Evolutionary conservation across 2,329 filamentous ascomycete genomes (phyloP).

Genomic region (Chaetomiaceae sp.): DNA sequence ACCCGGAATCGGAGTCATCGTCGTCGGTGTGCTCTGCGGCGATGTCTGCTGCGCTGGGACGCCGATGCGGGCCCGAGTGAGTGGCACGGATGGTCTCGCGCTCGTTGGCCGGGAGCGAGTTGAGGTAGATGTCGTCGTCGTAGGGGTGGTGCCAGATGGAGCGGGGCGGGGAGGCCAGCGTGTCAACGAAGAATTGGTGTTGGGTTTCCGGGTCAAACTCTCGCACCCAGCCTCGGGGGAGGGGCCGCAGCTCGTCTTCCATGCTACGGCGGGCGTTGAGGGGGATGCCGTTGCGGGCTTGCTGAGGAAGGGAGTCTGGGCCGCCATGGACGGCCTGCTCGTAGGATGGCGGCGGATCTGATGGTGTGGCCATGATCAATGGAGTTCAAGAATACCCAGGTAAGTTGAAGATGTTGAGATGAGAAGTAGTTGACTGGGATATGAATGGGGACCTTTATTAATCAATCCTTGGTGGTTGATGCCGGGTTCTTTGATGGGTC

Average conservation of each 20-base stretch:
- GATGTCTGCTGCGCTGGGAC: slow-evolving; percentile 36
- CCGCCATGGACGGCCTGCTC: slow-evolving; percentile 29
- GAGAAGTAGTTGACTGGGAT: too few species aligned
- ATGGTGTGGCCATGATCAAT: slow-evolving; percentile 5
- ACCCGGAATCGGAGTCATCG: not conserved
- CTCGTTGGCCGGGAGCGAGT: slow-evolving; percentile 44
- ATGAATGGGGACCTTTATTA: too few species aligned
- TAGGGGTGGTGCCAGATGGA: slow-evolving; percentile 60
- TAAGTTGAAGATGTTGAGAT: too few species aligned
- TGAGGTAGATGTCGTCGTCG: slow-evolving; percentile 53
- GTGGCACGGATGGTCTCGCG: slow-evolving; percentile 38
- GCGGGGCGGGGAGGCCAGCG: slow-evolving; percentile 47
- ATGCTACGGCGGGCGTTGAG: slow-evolving; percentile 50
- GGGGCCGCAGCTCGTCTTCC: slow-evolving; percentile 54
- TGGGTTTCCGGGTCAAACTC: slow-evolving; percentile 49
- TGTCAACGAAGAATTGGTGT: slow-evolving; percentile 63
- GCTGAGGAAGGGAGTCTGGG: slow-evolving; percentile 4
- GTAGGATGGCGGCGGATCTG: slow-evolving; percentile 35
- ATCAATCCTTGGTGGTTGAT: too few species aligned
- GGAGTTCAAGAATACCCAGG: too few species aligned
- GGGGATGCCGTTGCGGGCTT: slow-evolving; percentile 42
- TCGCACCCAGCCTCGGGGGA: slow-evolving; percentile 54
- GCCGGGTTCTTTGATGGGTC: too few species aligned
- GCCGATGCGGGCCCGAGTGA: slow-evolving; percentile 27
- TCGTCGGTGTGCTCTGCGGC: slow-evolving; percentile 31